Evolutionary conservation across 2,329 filamentous ascomycete species (phyloP).

Genomic region (Xylariaceae sp.): DNA sequence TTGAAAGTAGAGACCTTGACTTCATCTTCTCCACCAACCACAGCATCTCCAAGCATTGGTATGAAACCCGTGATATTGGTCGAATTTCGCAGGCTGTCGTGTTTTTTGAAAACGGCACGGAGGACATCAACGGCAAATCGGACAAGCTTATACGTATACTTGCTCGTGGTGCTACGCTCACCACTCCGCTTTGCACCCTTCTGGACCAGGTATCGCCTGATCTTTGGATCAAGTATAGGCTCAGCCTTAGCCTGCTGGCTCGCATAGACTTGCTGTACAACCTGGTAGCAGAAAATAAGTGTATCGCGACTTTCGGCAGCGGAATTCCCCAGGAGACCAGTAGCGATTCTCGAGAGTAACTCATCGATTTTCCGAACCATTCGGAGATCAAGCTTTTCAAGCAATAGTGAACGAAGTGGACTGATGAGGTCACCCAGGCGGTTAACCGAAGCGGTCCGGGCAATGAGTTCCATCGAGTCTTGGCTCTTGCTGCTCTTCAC

Average conservation of each 20-base stretch:
- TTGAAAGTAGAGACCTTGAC: conserved; percentile 84
- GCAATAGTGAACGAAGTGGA: conserved; percentile 71
- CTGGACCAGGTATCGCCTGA: conserved; percentile 73
- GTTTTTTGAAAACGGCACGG: conserved; percentile 77
- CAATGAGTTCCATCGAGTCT: conserved; percentile 91
- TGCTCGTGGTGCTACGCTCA: conserved; percentile 65
- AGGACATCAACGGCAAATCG: conserved; percentile 85
- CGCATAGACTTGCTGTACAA: conserved; percentile 81
- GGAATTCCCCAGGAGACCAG: conserved; percentile 77
- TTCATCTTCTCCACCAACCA: conserved; percentile 82
- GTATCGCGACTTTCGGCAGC: conserved; percentile 73
- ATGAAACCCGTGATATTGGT: conserved; percentile 80
- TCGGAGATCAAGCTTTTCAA: conserved; percentile 76
- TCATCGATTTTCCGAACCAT: conserved; percentile 89
- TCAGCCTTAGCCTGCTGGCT: conserved; percentile 48
- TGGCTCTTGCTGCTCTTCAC: conserved; percentile 97
- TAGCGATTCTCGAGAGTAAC: conserved; percentile 73
- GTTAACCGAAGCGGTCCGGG: conserved; percentile 70
- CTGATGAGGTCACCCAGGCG: conserved; percentile 69
- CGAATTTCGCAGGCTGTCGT: conserved; percentile 72
- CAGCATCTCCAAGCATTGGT: conserved; percentile 79
- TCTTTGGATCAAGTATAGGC: conserved; percentile 54
- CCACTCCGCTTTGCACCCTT: conserved; percentile 70
- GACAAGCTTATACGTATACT: conserved; percentile 80
- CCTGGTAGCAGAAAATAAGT: conserved; percentile 90